Evolutionary conservation across 371 early-diverging fungal species (phyloP), one percentile per base, ranked within the genome.

Genomic region (Phascolomyces articulosus): DNA sequence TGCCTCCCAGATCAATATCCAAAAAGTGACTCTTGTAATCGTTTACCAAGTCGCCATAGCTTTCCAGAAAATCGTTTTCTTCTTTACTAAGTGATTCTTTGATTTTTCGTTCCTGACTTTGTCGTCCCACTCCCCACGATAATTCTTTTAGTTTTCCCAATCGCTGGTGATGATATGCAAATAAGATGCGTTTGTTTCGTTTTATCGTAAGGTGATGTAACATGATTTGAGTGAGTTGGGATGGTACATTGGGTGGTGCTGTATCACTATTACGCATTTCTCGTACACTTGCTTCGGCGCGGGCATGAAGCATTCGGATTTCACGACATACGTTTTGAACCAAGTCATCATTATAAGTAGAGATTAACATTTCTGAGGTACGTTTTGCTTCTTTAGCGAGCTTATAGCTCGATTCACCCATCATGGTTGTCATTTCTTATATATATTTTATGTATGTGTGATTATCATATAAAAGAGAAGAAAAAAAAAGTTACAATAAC

Each of bases 171-270:
- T 94, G 94, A 70, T 97, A 97, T 3, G 94, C 94, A 71, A 96
- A 87, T n/a, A 97, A 75, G 16, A 92, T 87, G 3, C 95, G 91
- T 58, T 95, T 95, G 85, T 93, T 93, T 31, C 96, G 83, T 54
- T 84, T 82, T 23, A 91, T 70, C 15, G 85, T 72, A 21, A 83
- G 72, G 55, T 85, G 79, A 53, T 88, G 83, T 38, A 93, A 70
- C 67, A 83, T 72, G n/a, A 79, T 60, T 55, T 71, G 69, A 40
- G 76, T 65, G 55, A 83, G 62, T 40, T 74, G 72, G 56, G 78
- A 73, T 3, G 77, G 65, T 27, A 69, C 47, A 44, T 64, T 55
- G 29, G 49, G 60, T 47, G 34, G 53, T 34, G 47, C 31, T 44
- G 28, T 20, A 28, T 54, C 54, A 53, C 24, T 59, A 23, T 23